A percentile compares a stretch with the other conserved stretches of the same genome.
Evolutionary conservation across 1,284 basidiomycete species (phyloP).

Genomic region (Moniliella sp.): DNA sequence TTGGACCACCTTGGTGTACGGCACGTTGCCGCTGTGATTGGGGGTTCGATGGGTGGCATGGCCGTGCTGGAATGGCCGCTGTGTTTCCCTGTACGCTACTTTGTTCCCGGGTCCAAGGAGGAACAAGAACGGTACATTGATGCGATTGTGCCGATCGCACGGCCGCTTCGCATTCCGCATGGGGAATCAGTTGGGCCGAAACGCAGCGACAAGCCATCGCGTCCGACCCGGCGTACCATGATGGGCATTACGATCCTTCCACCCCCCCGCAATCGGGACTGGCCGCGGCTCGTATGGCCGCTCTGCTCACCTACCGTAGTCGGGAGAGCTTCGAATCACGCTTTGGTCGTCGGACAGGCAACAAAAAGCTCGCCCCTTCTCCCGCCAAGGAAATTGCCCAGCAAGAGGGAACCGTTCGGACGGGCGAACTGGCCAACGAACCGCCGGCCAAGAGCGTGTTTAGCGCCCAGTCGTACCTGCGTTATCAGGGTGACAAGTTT

Average conservation of each 20-base stretch:
- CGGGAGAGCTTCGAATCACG: conserved; percentile 77
- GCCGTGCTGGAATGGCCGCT: conserved; percentile 86
- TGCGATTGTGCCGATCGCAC: conserved; percentile 57
- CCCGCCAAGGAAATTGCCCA: too few species aligned
- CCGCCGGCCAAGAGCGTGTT: too few species aligned
- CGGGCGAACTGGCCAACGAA: too few species aligned
- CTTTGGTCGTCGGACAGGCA: conserved; percentile 44
- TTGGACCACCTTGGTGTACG: conserved; percentile 62
- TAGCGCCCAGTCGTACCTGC: conserved; percentile 83
- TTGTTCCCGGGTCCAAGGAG: too few species aligned
- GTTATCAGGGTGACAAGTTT: conserved; percentile 80
- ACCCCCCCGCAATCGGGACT: conserved; percentile 60
- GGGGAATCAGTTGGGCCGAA: conserved; percentile 98
- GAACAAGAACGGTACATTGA: conserved; percentile 60
- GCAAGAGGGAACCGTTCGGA: too few species aligned
- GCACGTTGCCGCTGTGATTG: conserved; percentile 68
- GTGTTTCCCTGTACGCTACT: conserved; percentile 56
- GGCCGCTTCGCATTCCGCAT: conserved; percentile 77
- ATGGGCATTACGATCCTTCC: conserved; percentile 56
- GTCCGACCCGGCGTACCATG: conserved; percentile 67
- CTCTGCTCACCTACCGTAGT: conserved; percentile 73
- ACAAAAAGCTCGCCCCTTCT: conserved; percentile 6
- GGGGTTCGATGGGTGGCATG: conserved; percentile 98
- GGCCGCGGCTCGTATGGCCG: conserved; percentile 82
- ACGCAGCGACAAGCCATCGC: conserved; percentile 89